A percentile compares a stretch with the other conserved stretches of the same genome.
phyloP scores from a whole-genome alignment of 2,329 filamentous ascomycete genomes.

The Aspergillus clavatus region DNA sequence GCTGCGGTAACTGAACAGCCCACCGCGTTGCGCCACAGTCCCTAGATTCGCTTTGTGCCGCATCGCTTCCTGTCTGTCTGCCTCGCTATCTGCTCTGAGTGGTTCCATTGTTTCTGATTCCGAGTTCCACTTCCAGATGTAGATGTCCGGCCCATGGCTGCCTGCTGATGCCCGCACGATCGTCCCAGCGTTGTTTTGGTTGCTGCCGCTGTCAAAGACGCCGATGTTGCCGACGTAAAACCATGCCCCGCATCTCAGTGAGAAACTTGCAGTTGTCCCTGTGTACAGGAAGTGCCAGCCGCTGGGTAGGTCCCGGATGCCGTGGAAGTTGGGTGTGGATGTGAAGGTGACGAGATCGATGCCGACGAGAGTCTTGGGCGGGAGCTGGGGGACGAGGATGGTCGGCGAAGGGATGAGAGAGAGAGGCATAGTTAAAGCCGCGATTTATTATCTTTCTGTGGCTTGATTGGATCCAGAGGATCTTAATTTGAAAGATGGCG shows the following conservation, averaged over 20 bases:
- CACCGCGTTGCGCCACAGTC: conserved; percentile 50
- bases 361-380: conserved; percentile 47
- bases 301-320: conserved; percentile 54
- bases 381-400: conserved; percentile 42
- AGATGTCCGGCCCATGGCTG: conserved; percentile 40
- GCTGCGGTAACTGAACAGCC: conserved; percentile 39
- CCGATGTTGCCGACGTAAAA: conserved; percentile 47
- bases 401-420: conserved; percentile 34
- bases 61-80: conserved; percentile 45
- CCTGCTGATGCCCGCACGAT: conserved; percentile 11
- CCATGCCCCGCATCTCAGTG: conserved; percentile 59
- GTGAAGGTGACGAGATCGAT: conserved; percentile 57
- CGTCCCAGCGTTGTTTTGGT: too few relatives aligned
- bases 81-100: conserved; percentile 28
- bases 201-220: conserved; percentile 13
- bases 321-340: conserved; percentile 56
- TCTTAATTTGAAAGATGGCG: background rate
- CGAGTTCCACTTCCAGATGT: conserved; percentile 52
- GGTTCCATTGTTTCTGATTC: conserved; percentile 34
- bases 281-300: conserved; percentile 61
- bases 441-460: background rate
- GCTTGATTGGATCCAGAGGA: too few relatives aligned
- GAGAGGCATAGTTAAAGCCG: conserved; percentile 15
- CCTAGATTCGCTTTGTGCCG: conserved; percentile 54
- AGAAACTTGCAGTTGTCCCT: conserved; percentile 53